Evolutionary conservation across 768 basidiomycete genomes (phyloP), one percentile per base, ranked within the genome.

Genomic region (Naematelia encephala): DNA sequence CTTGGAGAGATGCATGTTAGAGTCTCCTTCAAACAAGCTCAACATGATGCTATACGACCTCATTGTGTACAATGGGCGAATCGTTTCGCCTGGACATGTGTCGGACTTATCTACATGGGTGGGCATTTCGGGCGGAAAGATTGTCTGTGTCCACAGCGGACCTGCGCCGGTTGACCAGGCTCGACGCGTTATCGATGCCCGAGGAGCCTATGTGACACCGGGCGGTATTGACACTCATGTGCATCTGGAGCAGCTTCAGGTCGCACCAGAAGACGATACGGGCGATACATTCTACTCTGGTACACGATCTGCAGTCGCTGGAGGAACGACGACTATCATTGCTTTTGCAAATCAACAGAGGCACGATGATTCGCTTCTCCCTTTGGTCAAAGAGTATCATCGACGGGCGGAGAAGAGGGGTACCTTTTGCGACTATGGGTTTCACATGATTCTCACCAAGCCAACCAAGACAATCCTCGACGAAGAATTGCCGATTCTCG

Each of bases 201-300:
- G 73, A 39, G 78, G 78, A 1, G 77, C 65, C 4, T 77, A 61
- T 57, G 57, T 78, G 0, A 78, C 77, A 5, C 78, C 78, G 4
- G 78, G 78, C 1, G 70, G 77, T 3, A 61, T 79, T 44, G 78
- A 79, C 59, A 63, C 69, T n/a, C 78, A 79, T 51, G 78, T 78
- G 8, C 78, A 79, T 59, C 60, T 79, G 43, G 69, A 64, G 2
- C 78, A 78, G 48, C 51, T 53, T 8, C 51, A 53, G 27, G 39
- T 53, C 51, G 27, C 51, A n/a, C 27, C 29, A 3, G 11, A 30
- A 21, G 51, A 53, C 29, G 51, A 53, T 53, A 53, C 51, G 8
- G 51, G 51, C 27, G 51, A 53, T 30, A 29, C 51, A n/a, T 53
- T 53, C 29, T 39, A 53, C 27, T 16, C 26, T 23, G 51, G 51